Percentiles rank a stretch among this genome's conserved stretches.
Conservation (phyloP, 139 green algal genomes). For the Closterium sp. region DNA sequence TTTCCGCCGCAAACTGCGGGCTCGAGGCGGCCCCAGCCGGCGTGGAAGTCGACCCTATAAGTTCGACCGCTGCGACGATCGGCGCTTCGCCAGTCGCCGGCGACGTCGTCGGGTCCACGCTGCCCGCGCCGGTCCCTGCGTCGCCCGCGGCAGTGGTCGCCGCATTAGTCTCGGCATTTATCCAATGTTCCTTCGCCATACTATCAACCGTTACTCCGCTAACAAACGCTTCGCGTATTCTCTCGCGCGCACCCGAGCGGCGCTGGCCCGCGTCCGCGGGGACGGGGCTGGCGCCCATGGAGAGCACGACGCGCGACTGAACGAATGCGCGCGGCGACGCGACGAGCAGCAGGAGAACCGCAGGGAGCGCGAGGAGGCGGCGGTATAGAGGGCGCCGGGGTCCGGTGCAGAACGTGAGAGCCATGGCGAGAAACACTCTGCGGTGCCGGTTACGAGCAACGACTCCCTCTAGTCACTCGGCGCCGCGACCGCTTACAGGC, state of each 20-base stretch:
- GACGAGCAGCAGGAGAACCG: background rate
- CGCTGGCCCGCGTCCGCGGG: no score
- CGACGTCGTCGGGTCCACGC: background rate
- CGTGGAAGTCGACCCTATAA: background rate
- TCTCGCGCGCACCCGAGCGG: no score
- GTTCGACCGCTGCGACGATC: no score
- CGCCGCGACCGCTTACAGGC: background rate
- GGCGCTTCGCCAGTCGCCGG: background rate
- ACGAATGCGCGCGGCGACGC: background rate
- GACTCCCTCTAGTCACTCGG: background rate
- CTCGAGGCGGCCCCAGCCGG: no score
- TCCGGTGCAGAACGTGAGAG: background rate
- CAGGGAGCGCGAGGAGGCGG: background rate
- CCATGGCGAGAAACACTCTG: background rate
- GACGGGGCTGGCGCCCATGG: background rate
- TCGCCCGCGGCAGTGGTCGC: background rate
- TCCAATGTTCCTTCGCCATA: no score
- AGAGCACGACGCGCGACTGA: background rate
- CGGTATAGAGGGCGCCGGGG: background rate
- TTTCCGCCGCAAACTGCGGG: background rate
- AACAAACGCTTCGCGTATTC: no score
- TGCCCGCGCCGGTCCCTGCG: background rate
- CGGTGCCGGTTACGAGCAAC: background rate
- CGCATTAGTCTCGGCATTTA: no score
- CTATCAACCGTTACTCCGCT: no score